Conservation (phyloP, 345 rosid genomes). For the Boechera divaricarpa region DNA sequence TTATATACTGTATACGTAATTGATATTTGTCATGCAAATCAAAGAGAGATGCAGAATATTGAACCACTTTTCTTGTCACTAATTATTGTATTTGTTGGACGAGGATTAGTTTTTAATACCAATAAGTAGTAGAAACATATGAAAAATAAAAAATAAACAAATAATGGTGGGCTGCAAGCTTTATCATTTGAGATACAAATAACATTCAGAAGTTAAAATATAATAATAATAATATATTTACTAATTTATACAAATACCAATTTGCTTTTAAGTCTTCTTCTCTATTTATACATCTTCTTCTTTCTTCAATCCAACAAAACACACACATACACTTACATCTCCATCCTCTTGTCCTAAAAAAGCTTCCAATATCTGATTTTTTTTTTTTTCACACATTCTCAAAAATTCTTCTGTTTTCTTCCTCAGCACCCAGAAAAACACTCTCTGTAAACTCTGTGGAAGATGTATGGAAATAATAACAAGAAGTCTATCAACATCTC, state of each 20-base stretch:
- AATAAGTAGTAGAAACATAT: constrained; percentile 29
- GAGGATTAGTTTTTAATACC: constrained; percentile 31
- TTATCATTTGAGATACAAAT: constrained; percentile 50
- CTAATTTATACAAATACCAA: constrained; percentile 46
- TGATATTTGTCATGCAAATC: constrained; percentile 17
- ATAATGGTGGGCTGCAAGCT: constrained; percentile 33
- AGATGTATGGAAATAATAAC: constrained; percentile 38
- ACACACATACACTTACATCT: constrained; percentile 30
- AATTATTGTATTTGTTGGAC: constrained; percentile 43
- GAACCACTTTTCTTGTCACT: constrained; percentile 37
- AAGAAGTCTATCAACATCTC: constrained; percentile 50
- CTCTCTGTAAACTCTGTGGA: constrained; percentile 24
- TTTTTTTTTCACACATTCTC: constrained; percentile 6
- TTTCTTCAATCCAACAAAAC: constrained; percentile 48
- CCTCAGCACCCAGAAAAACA: constrained; percentile 24
- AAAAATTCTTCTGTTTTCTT: neutral
- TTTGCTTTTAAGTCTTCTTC: constrained; percentile 43
- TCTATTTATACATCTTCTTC: constrained; percentile 56
- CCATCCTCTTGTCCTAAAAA: constrained; percentile 28
- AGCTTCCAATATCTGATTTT: constrained; percentile 13
- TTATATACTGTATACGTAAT: constrained; percentile 1
- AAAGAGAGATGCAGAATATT: constrained; percentile 18
- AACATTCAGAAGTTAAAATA: constrained; percentile 1
- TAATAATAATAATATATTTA: constrained; percentile 4
- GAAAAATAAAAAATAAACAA: constrained; percentile 10